Conservation (phyloP, 208 protist genomes). For the Acanthamoeba healyi region DNA sequence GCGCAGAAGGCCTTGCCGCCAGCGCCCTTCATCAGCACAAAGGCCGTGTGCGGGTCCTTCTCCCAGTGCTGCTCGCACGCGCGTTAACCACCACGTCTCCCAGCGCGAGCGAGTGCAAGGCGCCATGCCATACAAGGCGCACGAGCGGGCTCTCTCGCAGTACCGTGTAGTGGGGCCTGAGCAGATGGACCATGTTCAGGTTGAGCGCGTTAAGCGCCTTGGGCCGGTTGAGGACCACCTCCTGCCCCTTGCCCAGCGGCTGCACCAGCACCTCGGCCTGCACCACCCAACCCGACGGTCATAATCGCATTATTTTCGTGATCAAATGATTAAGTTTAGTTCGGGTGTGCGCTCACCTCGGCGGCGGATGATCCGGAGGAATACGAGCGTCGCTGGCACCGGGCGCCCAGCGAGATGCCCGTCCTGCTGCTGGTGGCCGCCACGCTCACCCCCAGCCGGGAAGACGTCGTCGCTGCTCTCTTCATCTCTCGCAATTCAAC, state of each 20-base stretch:
- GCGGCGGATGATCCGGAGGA: no score
- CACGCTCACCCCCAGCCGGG: no score
- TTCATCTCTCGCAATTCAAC: background rate
- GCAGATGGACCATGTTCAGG: slow-evolving; percentile 82
- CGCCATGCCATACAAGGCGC: no score
- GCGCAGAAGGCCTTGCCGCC: slow-evolving; percentile 91
- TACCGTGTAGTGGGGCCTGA: slow-evolving; percentile 78
- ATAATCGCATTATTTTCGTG: no score
- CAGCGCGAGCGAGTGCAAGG: no score
- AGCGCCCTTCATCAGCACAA: slow-evolving; percentile 81
- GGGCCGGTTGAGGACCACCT: slow-evolving; percentile 86
- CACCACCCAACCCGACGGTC: background rate
- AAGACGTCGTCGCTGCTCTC: background rate
- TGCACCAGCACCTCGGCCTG: slow-evolving; percentile 3
- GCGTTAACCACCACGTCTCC: no score
- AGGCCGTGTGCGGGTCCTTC: background rate
- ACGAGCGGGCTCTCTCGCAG: no score
- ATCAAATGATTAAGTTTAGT: no score
- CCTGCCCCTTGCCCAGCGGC: slow-evolving; percentile 19
- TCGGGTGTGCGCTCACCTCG: no score
- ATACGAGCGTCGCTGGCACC: no score
- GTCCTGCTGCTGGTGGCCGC: no score
- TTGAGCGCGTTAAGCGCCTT: slow-evolving; percentile 89
- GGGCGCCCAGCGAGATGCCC: no score
- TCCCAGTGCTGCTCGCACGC: background rate